Base-by-base conservation (phyloP, 1,284 basidiomycete genomes). In the Trichosporon inkin region DNA sequence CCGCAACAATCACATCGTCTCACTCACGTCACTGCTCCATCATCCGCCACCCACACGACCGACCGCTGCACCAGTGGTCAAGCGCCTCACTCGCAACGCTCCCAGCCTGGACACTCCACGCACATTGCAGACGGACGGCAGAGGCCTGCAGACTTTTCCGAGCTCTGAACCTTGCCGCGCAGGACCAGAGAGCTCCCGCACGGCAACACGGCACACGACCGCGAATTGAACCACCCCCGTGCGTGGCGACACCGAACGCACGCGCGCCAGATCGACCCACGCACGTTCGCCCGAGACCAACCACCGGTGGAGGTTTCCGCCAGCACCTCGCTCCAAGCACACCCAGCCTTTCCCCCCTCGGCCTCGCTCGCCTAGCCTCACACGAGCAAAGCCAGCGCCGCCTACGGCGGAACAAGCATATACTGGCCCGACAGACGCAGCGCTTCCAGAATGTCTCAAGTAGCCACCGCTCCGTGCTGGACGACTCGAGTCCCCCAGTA, bases 271-370 rank as follows among this genome's bases (percentile, higher is more conserved):
- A 20, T 41, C n/a, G n/a, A n/a, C 39, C 28, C 41, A 47, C 41
- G 41, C 41, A 49, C 44, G 44, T 49, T 49, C 44, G 44, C 44
- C 44, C 44, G 17, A 17, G 40, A 49, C 22, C 44, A 24, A 32
- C 44, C 44, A 49, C 22, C 24, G 44, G 44, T 49, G 44, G 44
- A 49, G 44, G 44, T 49, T 49, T 32, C 11, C 13, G 10, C 22
- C 17, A 17, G n/a, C 44, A 2, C 22, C 22, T 19, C n/a, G 22
- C n/a, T 16, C 40, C 17, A 17, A 17, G 38, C 38, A 10, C 5
- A 14, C 36, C 36, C 13, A 38, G 13, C 13, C 11, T 38, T 38
- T n/a, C 36, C 36, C 36, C 11, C n/a, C n/a, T n/a, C n/a, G n/a
- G n/a, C n/a, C n/a, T n/a, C n/a, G n/a, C n/a, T 38, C 36, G 11